phyloP scores from a whole-genome alignment of 345 rosid genomes.

The Salix exigua region DNA sequence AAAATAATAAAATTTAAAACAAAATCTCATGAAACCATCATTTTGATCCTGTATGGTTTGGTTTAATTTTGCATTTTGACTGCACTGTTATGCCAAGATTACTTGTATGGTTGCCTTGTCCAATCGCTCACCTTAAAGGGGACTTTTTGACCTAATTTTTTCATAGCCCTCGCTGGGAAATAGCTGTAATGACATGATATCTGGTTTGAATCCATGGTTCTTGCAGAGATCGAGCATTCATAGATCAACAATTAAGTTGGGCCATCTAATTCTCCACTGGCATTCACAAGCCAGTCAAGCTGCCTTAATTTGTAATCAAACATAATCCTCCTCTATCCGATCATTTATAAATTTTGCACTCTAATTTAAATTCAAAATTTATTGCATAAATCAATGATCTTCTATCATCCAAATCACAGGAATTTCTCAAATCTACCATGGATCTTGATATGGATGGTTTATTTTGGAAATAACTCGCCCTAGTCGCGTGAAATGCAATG shows the following conservation, averaged over 20 bases:
- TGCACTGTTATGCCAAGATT: background rate
- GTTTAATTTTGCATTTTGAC: background rate
- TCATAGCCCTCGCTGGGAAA: background rate
- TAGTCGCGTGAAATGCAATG: no score
- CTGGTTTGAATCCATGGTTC: background rate
- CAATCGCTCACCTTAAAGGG: background rate
- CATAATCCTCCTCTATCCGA: no score
- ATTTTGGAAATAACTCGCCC: no score
- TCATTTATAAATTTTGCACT: no score
- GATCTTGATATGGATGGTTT: no score
- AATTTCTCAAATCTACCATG: no score
- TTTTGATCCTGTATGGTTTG: no score
- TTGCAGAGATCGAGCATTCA: background rate
- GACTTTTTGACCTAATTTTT: background rate
- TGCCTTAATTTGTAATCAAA: background rate
- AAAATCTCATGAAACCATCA: no score
- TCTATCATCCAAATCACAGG: no score
- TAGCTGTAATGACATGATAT: background rate
- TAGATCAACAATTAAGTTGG: background rate
- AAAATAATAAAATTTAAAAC: no score
- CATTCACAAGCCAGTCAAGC: background rate
- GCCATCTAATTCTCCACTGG: background rate
- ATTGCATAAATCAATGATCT: no score
- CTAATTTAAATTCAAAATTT: no score
- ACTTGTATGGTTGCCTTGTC: background rate